Evolutionary conservation across 257 asterid species (phyloP).

Genomic region (Gentiana straminea): DNA sequence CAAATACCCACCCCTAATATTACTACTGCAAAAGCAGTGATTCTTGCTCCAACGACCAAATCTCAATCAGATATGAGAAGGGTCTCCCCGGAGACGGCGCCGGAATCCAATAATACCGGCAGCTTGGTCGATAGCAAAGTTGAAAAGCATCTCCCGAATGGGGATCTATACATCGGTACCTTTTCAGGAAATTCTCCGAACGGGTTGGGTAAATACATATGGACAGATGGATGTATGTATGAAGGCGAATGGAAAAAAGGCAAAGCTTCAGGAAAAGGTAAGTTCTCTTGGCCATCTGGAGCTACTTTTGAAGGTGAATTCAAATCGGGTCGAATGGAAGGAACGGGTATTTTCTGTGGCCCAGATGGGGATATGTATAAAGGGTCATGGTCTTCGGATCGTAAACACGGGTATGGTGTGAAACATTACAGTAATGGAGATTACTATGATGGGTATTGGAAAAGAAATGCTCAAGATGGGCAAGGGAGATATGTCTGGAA

Average conservation of each 20-base stretch:
- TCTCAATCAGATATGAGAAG: conserved; percentile 66
- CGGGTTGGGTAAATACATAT: conserved; percentile 88
- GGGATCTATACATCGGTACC: conserved; percentile 85
- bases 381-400: conserved; percentile 84
- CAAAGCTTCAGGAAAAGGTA: conserved; percentile 79
- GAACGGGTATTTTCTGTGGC: conserved; percentile 68
- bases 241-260: conserved; percentile 98
- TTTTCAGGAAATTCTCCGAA: conserved; percentile 69
- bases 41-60: conserved; percentile 56
- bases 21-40: conserved; percentile 62
- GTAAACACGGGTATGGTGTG: conserved; percentile 73
- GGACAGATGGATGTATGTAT: conserved; percentile 95
- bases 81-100: conserved; percentile 51
- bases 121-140: conserved; percentile 1
- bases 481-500: conserved; percentile 82
- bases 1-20: conserved; percentile 13
- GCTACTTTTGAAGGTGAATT: conserved; percentile 89
- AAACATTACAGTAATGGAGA: conserved; percentile 86
- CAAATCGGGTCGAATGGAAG: conserved; percentile 92
- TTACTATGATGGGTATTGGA: conserved; percentile 81
- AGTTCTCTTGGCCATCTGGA: conserved; percentile 94
- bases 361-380: conserved; percentile 67
- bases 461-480: conserved; percentile 66
- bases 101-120: conserved; percentile 4
- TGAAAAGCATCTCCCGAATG: conserved; percentile 75